Conservation (phyloP, 2,329 filamentous ascomycete species). For the Atkinsonella texensis region DNA sequence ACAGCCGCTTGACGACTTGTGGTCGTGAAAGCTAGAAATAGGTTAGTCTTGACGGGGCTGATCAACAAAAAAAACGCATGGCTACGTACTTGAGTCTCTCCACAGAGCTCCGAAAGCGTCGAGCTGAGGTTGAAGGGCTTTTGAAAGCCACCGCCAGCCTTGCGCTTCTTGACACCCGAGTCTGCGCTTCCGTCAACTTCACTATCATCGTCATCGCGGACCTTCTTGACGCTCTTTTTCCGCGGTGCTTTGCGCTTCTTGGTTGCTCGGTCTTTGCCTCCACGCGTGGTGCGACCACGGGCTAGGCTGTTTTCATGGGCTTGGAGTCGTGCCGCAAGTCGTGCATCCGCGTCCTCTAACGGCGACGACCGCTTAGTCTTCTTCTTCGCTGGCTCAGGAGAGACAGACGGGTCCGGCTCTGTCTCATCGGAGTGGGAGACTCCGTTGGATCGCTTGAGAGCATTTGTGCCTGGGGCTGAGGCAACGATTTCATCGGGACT, state of each 20-base stretch:
- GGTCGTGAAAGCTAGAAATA: slow-evolving; percentile 68
- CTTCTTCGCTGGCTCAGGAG: slow-evolving; percentile 39
- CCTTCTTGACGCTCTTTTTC: slow-evolving; percentile 66
- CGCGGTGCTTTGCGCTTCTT: slow-evolving; percentile 57
- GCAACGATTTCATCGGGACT: slow-evolving; percentile 34
- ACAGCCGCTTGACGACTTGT: slow-evolving; percentile 91
- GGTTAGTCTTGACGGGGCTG: not conserved
- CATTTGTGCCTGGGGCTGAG: slow-evolving; percentile 18
- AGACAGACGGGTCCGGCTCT: slow-evolving; percentile 35
- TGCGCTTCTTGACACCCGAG: slow-evolving; percentile 53
- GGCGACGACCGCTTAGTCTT: slow-evolving; percentile 55
- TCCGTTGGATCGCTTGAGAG: slow-evolving; percentile 25
- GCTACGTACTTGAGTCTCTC: slow-evolving; percentile 49
- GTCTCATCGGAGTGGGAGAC: slow-evolving; percentile 29
- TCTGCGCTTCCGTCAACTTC: slow-evolving; percentile 54
- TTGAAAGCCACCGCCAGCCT: slow-evolving; percentile 87
- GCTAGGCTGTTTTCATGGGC: slow-evolving; percentile 73
- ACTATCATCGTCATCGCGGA: slow-evolving; percentile 69
- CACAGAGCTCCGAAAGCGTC: slow-evolving; percentile 56
- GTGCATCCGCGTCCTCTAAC: slow-evolving; percentile 67
- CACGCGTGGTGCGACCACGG: slow-evolving; percentile 62
- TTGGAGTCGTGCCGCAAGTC: slow-evolving; percentile 76
- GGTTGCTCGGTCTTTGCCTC: slow-evolving; percentile 49
- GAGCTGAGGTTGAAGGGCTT: slow-evolving; percentile 67
- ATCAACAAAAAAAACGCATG: not conserved